Conservation (phyloP, 257 asterid genomes). For the Datura wrightii region DNA sequence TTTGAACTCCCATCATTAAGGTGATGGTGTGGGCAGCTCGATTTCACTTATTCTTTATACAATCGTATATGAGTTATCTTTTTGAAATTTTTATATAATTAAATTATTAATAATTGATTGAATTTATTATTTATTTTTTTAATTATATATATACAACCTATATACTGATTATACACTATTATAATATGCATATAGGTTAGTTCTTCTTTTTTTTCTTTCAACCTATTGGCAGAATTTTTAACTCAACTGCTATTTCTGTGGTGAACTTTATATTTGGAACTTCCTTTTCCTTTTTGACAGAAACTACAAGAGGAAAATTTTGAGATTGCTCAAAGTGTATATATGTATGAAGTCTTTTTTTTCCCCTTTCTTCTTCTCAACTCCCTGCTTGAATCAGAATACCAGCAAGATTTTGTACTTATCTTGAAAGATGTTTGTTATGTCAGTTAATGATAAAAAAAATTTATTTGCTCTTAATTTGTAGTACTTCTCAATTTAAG, state of each 20-base stretch:
- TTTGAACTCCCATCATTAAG: too few species aligned
- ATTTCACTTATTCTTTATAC: neutral
- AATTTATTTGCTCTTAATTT: neutral
- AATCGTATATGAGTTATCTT: neutral
- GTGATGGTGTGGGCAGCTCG: too few species aligned
- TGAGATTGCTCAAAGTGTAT: neutral
- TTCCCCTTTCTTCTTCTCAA: neutral
- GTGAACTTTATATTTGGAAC: neutral
- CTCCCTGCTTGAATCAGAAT: neutral
- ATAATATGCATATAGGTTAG: too few species aligned
- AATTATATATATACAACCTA: too few species aligned
- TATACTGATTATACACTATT: too few species aligned
- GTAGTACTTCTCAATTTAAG: conserved; percentile 10
- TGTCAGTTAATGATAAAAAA: neutral
- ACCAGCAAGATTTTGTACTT: conserved; percentile 8
- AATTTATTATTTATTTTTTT: too few species aligned
- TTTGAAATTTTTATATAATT: too few species aligned
- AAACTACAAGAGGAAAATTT: neutral
- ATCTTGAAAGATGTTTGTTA: neutral
- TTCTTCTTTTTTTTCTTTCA: neutral
- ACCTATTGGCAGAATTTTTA: neutral
- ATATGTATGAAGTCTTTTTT: neutral
- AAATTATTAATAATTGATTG: too few species aligned
- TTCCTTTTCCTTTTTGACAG: neutral
- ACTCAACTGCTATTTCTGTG: neutral